phyloP scores from a whole-genome alignment of 257 asterid genomes.

The Cinchona pubescens region DNA sequence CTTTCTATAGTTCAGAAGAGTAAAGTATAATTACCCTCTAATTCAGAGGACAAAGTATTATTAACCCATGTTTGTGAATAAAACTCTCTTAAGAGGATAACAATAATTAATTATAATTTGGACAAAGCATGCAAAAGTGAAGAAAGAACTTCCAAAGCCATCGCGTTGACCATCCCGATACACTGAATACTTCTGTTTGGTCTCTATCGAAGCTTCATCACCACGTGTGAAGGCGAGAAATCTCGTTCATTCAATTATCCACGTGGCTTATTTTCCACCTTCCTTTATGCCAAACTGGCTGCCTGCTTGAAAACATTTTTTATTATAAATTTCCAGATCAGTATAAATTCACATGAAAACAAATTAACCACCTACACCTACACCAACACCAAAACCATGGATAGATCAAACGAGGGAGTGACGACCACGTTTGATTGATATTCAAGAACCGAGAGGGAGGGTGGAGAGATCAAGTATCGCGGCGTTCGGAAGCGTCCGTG shows the following conservation, averaged over 20 bases:
- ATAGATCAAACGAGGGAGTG: constrained; percentile 25
- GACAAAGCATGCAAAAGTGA: constrained; percentile 5
- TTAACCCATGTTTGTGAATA: too few relatives aligned
- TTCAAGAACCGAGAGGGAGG: background rate
- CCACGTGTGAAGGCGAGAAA: constrained; percentile 31
- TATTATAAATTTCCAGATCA: background rate
- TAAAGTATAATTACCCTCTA: too few relatives aligned
- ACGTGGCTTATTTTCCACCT: constrained; percentile 23
- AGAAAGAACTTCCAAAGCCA: constrained; percentile 24
- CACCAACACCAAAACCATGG: constrained; percentile 7
- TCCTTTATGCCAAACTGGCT: constrained; percentile 6
- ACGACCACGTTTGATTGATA: too few relatives aligned
- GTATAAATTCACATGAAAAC: too few relatives aligned
- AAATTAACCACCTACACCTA: too few relatives aligned
- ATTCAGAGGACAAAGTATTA: too few relatives aligned
- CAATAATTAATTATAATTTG: background rate
- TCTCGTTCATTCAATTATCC: constrained; percentile 31
- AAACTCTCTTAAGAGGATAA: too few relatives aligned
- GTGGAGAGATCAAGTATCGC: constrained; percentile 51
- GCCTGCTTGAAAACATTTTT: constrained; percentile 3
- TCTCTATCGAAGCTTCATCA: constrained; percentile 38
- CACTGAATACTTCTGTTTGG: constrained; percentile 26
- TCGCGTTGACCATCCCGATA: constrained; percentile 29
- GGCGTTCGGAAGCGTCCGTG: constrained; percentile 81
- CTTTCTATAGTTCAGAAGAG: too few relatives aligned